These are phyloP conservation scores for Phytophthora colocasiae DNA, from an alignment of 352 stramenopile genomes.

Conservation along the genomic window DNA sequence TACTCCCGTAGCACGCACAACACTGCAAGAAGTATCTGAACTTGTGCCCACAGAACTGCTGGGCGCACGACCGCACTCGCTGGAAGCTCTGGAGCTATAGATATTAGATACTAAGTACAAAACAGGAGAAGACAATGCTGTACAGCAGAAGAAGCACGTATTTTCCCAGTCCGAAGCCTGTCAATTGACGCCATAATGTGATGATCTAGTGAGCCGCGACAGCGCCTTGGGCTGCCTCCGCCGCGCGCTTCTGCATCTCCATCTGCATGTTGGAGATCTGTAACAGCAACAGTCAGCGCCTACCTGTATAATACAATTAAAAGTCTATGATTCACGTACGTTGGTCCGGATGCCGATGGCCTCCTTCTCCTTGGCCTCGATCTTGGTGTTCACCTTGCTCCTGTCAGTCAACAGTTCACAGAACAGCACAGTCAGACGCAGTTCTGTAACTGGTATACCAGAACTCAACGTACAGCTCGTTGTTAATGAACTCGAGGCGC, in stretches of 20 bases:
- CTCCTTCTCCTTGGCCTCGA: conserved; percentile 92
- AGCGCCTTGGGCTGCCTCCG: conserved; percentile 74
- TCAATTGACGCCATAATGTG: conserved; percentile 4
- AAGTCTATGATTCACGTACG: conserved; percentile 37
- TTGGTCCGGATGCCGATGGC: conserved; percentile 89
- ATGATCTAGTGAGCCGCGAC: conserved; percentile 48
- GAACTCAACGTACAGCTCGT: conserved; percentile 80
- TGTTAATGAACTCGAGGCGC: conserved; percentile 96
- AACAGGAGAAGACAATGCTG: conserved; percentile 4
- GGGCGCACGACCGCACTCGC: conserved; percentile 54
- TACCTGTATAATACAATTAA: background rate
- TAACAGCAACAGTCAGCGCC: background rate
- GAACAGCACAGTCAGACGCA: background rate
- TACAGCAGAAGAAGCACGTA: conserved; percentile 29
- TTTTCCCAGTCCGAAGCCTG: conserved; percentile 8
- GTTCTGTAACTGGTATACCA: too few species aligned
- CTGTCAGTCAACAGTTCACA: conserved; percentile 34
- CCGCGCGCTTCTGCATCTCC: conserved; percentile 90
- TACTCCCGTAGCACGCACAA: conserved; percentile 79
- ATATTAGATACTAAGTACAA: conserved; percentile 33
- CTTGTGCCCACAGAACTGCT: conserved; percentile 65
- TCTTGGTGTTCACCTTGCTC: conserved; percentile 88
- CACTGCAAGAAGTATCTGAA: conserved; percentile 64
- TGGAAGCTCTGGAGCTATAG: conserved; percentile 47
- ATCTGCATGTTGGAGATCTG: conserved; percentile 91